Percentiles rank a stretch among this genome's conserved stretches.
Conservation (phyloP, 2,329 filamentous ascomycete genomes). For the Leptographium flavum region DNA sequence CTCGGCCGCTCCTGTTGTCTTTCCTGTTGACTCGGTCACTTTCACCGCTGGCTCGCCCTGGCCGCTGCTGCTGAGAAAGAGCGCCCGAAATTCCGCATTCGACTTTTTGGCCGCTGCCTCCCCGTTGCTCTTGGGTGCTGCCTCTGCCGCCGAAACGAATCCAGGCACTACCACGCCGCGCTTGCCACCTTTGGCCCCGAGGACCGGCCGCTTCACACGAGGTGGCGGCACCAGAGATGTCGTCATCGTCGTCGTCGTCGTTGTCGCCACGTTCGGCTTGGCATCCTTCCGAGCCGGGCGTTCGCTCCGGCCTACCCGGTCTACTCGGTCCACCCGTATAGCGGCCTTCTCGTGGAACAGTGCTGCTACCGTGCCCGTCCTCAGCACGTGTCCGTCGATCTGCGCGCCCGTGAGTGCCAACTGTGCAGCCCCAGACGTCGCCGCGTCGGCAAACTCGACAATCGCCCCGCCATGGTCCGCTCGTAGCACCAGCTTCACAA, state of each 20-base stretch:
- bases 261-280: neutral
- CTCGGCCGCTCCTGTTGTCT: neutral
- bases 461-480: constrained; percentile 76
- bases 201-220: constrained; percentile 25
- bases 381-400: constrained; percentile 36
- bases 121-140: constrained; percentile 8
- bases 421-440: constrained; percentile 59
- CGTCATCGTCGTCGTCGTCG: constrained; percentile 12
- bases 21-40: neutral
- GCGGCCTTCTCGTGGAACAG: constrained; percentile 37
- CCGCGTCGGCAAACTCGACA: constrained; percentile 61
- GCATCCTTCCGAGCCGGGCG: constrained; percentile 3
- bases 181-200: constrained; percentile 26
- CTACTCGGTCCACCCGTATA: constrained; percentile 26
- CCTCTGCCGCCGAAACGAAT: constrained; percentile 5
- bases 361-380: constrained; percentile 38
- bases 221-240: constrained; percentile 28
- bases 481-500: constrained; percentile 65
- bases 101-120: constrained; percentile 16
- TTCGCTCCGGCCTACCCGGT: constrained; percentile 20
- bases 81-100: constrained; percentile 18
- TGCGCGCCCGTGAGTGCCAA: constrained; percentile 41
- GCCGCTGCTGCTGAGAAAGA: constrained; percentile 14
- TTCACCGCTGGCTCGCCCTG: too few relatives aligned
- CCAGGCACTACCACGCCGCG: constrained; percentile 28